phyloP scores from a whole-genome alignment of 768 basidiomycete genomes.

The Suillus alpinus region DNA sequence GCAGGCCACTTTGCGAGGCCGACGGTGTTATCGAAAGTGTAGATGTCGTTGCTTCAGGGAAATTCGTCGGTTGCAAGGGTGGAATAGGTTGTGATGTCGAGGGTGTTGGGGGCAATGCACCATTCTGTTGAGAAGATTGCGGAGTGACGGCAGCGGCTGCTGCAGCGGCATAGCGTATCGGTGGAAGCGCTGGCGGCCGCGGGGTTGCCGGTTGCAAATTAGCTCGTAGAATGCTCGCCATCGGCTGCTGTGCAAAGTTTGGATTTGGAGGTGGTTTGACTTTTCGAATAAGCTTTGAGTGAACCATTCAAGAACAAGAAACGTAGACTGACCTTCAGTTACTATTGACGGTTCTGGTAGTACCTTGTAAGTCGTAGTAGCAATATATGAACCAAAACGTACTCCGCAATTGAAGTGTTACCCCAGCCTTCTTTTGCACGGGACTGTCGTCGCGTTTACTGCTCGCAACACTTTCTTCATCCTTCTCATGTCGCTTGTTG shows the following conservation, averaged over 20 bases:
- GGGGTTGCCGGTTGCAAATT: slow-evolving; percentile 59
- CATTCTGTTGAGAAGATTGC: slow-evolving; percentile 28
- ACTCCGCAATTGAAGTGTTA: slow-evolving; percentile 69
- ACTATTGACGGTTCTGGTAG: slow-evolving; percentile 60
- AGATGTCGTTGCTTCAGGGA: slow-evolving; percentile 39
- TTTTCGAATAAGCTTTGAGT: slow-evolving; percentile 21
- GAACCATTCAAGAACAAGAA: not conserved
- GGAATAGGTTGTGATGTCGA: slow-evolving; percentile 39
- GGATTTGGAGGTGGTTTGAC: slow-evolving; percentile 77
- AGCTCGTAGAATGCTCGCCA: slow-evolving; percentile 72
- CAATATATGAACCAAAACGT: slow-evolving; percentile 29
- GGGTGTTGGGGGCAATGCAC: slow-evolving; percentile 35
- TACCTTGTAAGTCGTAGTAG: slow-evolving; percentile 12
- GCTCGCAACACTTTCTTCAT: slow-evolving; percentile 73
- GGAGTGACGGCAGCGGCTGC: slow-evolving; percentile 53
- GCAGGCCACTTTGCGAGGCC: slow-evolving; percentile 28
- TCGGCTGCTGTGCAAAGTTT: slow-evolving; percentile 79
- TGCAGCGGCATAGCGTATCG: slow-evolving; percentile 89
- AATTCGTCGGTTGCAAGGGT: slow-evolving; percentile 27
- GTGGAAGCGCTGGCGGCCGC: slow-evolving; percentile 57
- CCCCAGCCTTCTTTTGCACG: slow-evolving; percentile 72
- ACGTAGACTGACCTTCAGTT: slow-evolving; percentile 49
- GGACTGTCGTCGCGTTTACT: slow-evolving; percentile 75
- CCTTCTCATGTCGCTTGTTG: slow-evolving; percentile 65
- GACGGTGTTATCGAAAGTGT: slow-evolving; percentile 37